phyloP scores from a whole-genome alignment of 176 grass and related monocot genomes.

The barley (Hordeum vulgare) region DNA sequence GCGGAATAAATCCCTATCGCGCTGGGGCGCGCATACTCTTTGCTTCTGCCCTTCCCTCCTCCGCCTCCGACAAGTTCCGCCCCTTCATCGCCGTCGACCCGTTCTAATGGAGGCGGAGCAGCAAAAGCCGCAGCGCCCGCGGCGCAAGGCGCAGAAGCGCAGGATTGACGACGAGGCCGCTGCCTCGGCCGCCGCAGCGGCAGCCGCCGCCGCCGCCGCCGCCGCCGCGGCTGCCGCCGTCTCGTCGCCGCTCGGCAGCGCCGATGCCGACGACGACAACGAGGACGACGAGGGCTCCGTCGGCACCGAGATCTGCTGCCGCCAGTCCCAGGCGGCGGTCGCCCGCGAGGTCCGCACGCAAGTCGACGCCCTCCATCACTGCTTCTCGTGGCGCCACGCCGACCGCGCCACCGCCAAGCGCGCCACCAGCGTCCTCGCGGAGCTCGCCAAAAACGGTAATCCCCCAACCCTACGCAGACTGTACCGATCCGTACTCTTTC shows the following conservation, averaged over 20 bases:
- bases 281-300: slow-evolving; percentile 53
- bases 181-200: slow-evolving; percentile 26
- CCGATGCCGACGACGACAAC: slow-evolving; percentile 19
- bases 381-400: slow-evolving; percentile 63
- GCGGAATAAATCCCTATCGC: background rate
- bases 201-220: background rate
- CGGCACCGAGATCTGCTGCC: slow-evolving; percentile 59
- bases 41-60: slow-evolving; percentile 12
- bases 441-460: slow-evolving; percentile 90
- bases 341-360: slow-evolving; percentile 68
- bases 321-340: slow-evolving; percentile 55
- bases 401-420: slow-evolving; percentile 84
- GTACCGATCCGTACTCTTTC: slow-evolving; percentile 11
- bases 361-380: slow-evolving; percentile 77
- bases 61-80: slow-evolving; percentile 29
- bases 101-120: slow-evolving; percentile 74
- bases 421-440: slow-evolving; percentile 80
- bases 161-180: slow-evolving; percentile 65
- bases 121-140: slow-evolving; percentile 34
- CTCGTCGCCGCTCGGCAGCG: slow-evolving; percentile 38
- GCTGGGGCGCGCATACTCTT: background rate
- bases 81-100: slow-evolving; percentile 27
- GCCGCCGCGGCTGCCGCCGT: background rate
- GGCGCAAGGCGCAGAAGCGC: slow-evolving; percentile 79
- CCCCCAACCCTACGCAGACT: background rate